Conservation (phyloP, 805 yeast genomes). For the Candida coleopterorum region DNA sequence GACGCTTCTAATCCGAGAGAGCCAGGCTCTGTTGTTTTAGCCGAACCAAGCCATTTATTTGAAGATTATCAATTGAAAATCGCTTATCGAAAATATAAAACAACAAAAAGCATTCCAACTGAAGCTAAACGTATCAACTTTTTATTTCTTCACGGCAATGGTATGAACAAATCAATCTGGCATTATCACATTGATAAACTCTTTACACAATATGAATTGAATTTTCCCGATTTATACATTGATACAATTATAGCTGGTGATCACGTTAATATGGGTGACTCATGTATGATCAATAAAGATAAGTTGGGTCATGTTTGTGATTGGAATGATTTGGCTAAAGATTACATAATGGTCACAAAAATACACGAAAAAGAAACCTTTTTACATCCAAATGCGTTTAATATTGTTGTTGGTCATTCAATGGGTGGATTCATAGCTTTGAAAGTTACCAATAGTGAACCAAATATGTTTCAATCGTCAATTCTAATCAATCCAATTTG, state of each 20-base stretch:
- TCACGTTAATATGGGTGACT: constrained; percentile 64
- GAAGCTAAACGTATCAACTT: constrained; percentile 35
- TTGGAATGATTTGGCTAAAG: constrained; percentile 70
- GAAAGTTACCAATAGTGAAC: constrained; percentile 45
- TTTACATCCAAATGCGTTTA: constrained; percentile 25
- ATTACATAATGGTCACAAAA: constrained; percentile 40
- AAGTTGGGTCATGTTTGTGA: constrained; percentile 50
- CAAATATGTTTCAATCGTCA: constrained; percentile 49
- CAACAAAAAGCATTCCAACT: constrained; percentile 13
- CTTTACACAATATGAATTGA: constrained; percentile 12
- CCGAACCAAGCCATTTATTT: constrained; percentile 25
- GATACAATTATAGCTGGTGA: constrained; percentile 34
- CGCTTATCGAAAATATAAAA: constrained; percentile 43
- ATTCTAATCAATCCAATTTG: constrained; percentile 62
- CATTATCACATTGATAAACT: constrained; percentile 45
- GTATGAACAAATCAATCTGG: constrained; percentile 67
- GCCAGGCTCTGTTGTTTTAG: constrained; percentile 22
- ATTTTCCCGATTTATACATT: constrained; percentile 7
- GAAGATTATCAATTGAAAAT: constrained; percentile 40
- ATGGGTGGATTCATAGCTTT: constrained; percentile 62
- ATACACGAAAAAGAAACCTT: constrained; percentile 33
- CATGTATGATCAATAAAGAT: constrained; percentile 50
- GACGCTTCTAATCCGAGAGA: constrained; percentile 35
- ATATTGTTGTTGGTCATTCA: constrained; percentile 64
- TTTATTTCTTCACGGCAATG: constrained; percentile 57